These are phyloP conservation scores for Populus ilicifolia DNA, from an alignment of 345 rosid species.

Conservation along the genomic window DNA sequence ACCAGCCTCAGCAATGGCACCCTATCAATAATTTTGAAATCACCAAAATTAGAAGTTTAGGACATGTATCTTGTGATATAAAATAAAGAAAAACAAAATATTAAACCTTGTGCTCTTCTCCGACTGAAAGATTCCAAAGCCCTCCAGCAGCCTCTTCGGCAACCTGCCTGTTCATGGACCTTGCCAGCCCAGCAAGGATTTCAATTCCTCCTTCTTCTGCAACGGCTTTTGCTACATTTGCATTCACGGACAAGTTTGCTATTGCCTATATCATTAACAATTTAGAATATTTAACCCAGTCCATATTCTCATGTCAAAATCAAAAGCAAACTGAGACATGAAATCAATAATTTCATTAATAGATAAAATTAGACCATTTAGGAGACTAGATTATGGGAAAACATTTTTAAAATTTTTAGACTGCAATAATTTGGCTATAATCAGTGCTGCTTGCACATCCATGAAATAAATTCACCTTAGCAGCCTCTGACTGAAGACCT, in stretches of 20 bases:
- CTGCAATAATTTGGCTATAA: background rate
- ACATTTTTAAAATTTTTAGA: conserved; percentile 2
- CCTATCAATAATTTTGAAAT: conserved; percentile 19
- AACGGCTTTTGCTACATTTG: conserved; percentile 37
- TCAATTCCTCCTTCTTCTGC: conserved; percentile 36
- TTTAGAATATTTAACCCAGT: background rate
- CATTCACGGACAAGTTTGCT: conserved; percentile 40
- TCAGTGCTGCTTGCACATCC: background rate
- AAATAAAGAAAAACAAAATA: background rate
- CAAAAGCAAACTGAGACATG: conserved; percentile 4
- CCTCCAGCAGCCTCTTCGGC: conserved; percentile 49
- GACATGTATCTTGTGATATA: background rate
- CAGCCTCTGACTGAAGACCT: conserved; percentile 38
- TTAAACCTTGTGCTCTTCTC: conserved; percentile 44
- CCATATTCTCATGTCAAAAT: background rate
- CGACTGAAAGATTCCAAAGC: conserved; percentile 45
- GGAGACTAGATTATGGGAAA: background rate
- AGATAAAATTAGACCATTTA: conserved; percentile 7
- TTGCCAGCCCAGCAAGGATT: conserved; percentile 31
- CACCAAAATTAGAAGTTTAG: background rate
- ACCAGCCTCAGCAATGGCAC: conserved; percentile 38
- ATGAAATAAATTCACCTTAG: conserved; percentile 33
- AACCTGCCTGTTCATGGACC: conserved; percentile 35
- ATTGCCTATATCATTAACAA: conserved; percentile 25
- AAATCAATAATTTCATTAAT: background rate